Conservation (phyloP, 2,329 filamentous ascomycete species). For the Aspergillus puulaauensis region DNA sequence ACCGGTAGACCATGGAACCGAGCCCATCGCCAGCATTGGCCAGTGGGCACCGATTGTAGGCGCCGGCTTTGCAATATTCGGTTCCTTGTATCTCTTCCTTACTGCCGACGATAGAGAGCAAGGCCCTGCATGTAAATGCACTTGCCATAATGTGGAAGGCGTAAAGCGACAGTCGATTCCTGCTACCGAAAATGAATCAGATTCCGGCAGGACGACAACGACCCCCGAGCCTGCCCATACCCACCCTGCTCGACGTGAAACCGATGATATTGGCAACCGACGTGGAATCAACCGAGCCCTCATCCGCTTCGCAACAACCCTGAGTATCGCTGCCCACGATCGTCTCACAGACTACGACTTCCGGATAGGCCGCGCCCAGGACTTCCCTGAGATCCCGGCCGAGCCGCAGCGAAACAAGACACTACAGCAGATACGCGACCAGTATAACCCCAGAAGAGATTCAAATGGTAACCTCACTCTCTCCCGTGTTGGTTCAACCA, state of each 20-base stretch:
- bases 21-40: conserved; percentile 2
- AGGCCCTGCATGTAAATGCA: neutral
- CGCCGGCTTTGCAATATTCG: neutral
- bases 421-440: neutral
- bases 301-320: neutral
- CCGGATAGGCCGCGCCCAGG: neutral
- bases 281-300: neutral
- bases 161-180: neutral
- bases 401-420: neutral
- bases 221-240: neutral
- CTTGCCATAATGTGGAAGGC: neutral
- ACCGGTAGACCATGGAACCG: neutral
- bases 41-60: conserved; percentile 7
- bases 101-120: neutral
- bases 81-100: conserved; percentile 1
- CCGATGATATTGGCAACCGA: neutral
- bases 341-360: conserved; percentile 1
- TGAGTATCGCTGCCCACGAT: neutral
- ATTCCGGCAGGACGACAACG: neutral
- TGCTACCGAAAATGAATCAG: neutral
- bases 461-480: neutral
- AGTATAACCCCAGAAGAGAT: neutral
- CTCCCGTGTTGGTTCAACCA: neutral
- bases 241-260: neutral
- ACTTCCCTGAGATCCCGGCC: conserved; percentile 2